Evolutionary conservation across 139 green algal species (phyloP).

Genomic region (Pleodorina starrii): DNA sequence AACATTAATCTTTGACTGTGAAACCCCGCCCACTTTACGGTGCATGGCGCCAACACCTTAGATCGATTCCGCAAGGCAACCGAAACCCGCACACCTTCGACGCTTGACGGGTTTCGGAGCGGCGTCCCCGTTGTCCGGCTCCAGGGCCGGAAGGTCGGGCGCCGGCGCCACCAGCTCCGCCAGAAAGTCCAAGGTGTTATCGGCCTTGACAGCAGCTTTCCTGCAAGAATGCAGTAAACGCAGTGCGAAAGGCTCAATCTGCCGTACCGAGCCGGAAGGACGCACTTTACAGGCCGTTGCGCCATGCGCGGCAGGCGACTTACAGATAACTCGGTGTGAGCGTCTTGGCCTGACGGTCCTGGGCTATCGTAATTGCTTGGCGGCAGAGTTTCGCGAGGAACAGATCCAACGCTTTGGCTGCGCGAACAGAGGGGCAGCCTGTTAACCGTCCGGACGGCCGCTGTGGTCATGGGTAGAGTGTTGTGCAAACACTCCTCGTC

Average conservation of each 20-base stretch:
- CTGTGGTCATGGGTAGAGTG: too few relatives aligned
- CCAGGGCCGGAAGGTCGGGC: constrained; percentile 74
- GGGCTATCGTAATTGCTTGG: constrained; percentile 72
- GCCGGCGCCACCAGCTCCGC: constrained; percentile 78
- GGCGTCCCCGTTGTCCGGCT: neutral
- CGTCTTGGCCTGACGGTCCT: constrained; percentile 78
- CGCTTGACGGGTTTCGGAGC: constrained; percentile 61
- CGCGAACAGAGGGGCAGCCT: too few relatives aligned
- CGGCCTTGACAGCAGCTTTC: constrained; percentile 69
- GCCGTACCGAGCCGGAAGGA: neutral
- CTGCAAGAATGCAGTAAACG: constrained; percentile 58
- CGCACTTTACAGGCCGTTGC: too few relatives aligned
- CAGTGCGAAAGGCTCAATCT: neutral
- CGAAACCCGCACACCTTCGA: too few relatives aligned
- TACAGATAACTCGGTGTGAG: constrained; percentile 87
- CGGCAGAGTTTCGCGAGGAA: constrained; percentile 87
- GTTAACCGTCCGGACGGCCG: neutral
- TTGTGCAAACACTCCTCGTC: too few relatives aligned
- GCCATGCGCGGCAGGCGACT: constrained; percentile 28
- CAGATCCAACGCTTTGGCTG: constrained; percentile 91
- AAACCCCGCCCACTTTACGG: too few relatives aligned
- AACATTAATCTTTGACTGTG: too few relatives aligned
- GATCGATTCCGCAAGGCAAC: too few relatives aligned
- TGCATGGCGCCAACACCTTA: too few relatives aligned
- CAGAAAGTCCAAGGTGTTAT: constrained; percentile 85